phyloP scores from a whole-genome alignment of 2,329 filamentous ascomycete species.

The Paramyrothecium sp. region DNA sequence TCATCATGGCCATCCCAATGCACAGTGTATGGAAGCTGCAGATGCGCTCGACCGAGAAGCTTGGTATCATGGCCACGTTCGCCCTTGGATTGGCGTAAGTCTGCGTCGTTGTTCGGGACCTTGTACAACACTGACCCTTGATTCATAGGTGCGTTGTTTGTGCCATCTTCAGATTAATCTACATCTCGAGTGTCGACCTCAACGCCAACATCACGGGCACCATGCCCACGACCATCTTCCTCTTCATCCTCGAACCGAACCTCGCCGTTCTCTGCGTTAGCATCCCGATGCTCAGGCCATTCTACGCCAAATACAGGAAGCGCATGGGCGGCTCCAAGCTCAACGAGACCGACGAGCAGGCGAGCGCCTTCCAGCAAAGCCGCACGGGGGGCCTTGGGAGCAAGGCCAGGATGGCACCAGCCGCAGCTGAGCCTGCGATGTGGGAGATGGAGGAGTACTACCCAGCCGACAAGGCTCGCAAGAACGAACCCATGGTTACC shows the following conservation, averaged over 20 bases:
- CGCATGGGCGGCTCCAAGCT: slow-evolving; percentile 27
- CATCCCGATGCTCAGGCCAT: slow-evolving; percentile 38
- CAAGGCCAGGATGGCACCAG: slow-evolving; percentile 1
- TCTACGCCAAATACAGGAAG: slow-evolving; percentile 29
- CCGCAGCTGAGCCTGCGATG: slow-evolving; percentile 10
- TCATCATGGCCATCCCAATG: slow-evolving; percentile 36
- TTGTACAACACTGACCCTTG: too few relatives aligned
- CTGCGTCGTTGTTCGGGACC: too few relatives aligned
- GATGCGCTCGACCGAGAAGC: slow-evolving; percentile 31
- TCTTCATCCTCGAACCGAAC: slow-evolving; percentile 37
- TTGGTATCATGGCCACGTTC: slow-evolving; percentile 34
- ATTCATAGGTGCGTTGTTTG: slow-evolving; percentile 30
- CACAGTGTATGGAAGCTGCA: slow-evolving; percentile 35
- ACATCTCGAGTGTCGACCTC: slow-evolving; percentile 35
- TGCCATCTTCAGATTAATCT: slow-evolving; percentile 35
- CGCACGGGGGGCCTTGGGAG: slow-evolving; percentile 8
- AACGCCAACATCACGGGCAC: slow-evolving; percentile 33
- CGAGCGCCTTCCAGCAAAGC: slow-evolving; percentile 14
- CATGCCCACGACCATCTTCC: slow-evolving; percentile 37
- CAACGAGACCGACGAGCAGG: slow-evolving; percentile 19
- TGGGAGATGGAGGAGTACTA: slow-evolving; percentile 23
- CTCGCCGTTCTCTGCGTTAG: slow-evolving; percentile 39
- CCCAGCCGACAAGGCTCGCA: slow-evolving; percentile 7
- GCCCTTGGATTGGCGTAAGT: slow-evolving; percentile 32
- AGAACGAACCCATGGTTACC: slow-evolving; percentile 8